These are phyloP conservation scores for Tylopilus sp. DNA, from an alignment of 768 basidiomycete genomes.

Conservation along the genomic window DNA sequence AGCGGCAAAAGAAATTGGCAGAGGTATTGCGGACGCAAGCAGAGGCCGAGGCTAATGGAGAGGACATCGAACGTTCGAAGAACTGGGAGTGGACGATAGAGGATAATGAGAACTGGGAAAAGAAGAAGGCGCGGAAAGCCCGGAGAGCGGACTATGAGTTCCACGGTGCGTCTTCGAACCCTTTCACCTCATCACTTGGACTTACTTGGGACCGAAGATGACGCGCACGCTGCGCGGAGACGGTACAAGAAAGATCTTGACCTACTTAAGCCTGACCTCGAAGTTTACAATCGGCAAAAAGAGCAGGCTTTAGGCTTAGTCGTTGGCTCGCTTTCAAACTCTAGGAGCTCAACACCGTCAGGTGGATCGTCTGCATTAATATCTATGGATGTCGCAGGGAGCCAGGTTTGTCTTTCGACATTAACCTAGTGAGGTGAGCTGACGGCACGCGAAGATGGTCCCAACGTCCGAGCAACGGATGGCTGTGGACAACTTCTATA, in stretches of 20 bases:
- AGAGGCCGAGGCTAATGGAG: constrained; percentile 88
- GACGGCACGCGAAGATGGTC: constrained; percentile 37
- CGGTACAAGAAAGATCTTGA: constrained; percentile 93
- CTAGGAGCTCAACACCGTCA: constrained; percentile 31
- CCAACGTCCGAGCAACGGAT: constrained; percentile 60
- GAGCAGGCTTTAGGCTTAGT: constrained; percentile 75
- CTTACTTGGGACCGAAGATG: constrained; percentile 51
- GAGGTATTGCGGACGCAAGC: constrained; percentile 81
- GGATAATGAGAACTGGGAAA: constrained; percentile 31
- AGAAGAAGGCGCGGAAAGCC: constrained; percentile 72
- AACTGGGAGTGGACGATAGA: constrained; percentile 69
- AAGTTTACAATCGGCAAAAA: constrained; percentile 85
- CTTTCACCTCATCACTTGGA: not conserved
- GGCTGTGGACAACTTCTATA: constrained; percentile 80
- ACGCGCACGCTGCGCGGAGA: constrained; percentile 82
- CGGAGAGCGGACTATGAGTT: constrained; percentile 88
- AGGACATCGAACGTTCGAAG: constrained; percentile 93
- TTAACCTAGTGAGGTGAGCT: not conserved
- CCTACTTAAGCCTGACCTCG: constrained; percentile 82
- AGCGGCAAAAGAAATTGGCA: constrained; percentile 86
- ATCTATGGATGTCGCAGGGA: constrained; percentile 50
- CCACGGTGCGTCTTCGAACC: constrained; percentile 57
- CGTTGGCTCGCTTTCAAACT: constrained; percentile 58
- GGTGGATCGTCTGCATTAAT: constrained; percentile 38
- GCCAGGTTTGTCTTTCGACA: constrained; percentile 31